Base-by-base conservation (phyloP, 208 protist species). In the Leishmania amazonensis region DNA sequence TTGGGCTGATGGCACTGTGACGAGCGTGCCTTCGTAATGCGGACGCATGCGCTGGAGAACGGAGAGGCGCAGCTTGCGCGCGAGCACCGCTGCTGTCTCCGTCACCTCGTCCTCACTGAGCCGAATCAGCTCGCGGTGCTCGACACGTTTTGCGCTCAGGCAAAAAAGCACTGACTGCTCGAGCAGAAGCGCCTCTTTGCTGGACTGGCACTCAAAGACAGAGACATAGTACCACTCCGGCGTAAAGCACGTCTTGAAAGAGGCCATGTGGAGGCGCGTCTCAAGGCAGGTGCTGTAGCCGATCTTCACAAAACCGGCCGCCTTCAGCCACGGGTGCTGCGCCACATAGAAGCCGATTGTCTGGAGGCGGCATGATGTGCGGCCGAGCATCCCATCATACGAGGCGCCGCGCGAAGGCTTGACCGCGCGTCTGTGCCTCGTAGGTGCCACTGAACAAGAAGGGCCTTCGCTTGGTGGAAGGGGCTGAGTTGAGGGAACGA, bases 211-310 rank as follows among this genome's bases (percentile, higher is more conserved):
- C 73, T 93, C 87, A 67, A 95, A 91, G 53, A 92, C 87, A 35
- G 87, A 67, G 49, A 86, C 86, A 42, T 94, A 96, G 40, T 81
- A 79, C 91, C 93, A 96, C 76, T 96, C 89, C 7, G 90, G 88
- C 42, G 93, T 96, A 49, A 96, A 96, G 58, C 93, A 96, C 3
- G 93, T 96, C 64, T 81, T 90, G 76, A 94, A 96, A 21, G 90
- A 92, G 19, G 87, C 83, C 87, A 91, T 96, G 74, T 93, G 81
- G 9, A 96, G 85, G 9, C 93, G 89, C 53, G 86, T 89, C 42
- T 92, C 87, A 8, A 94, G 80, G 31, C 90, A 83, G 31, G 81
- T 83, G 73, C 87, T 94, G 84, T 83, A 94, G 60, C 93, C 93
- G 1, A 96, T 85, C 79, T 96, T 96, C 4, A 96, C 89, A 35